Conservation (phyloP, 23 red algal species). For the Chondrus crispus region DNA sequence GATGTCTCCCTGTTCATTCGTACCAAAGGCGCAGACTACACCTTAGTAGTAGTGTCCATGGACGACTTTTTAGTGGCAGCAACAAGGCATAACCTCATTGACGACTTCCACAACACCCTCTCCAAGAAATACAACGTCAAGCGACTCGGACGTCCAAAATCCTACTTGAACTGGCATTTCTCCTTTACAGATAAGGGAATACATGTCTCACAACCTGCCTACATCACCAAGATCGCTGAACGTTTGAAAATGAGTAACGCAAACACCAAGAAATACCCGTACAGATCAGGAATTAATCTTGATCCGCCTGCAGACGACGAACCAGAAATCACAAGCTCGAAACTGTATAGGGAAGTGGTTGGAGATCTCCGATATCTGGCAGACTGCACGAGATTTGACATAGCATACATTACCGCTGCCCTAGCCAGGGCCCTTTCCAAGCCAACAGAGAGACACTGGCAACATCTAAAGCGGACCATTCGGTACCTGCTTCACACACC, state of each 20-base stretch:
- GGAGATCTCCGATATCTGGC: conserved; percentile 1
- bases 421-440: neutral
- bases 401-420: neutral
- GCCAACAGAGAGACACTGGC: neutral
- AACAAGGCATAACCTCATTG: neutral
- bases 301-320: neutral
- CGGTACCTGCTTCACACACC: neutral
- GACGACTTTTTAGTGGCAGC: neutral
- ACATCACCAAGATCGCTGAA: neutral
- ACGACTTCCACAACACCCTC: neutral
- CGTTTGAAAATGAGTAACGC: neutral
- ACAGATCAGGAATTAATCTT: neutral
- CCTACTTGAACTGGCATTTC: neutral
- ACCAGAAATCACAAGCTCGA: neutral
- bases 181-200: neutral
- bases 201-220: neutral
- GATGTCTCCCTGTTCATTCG: no score
- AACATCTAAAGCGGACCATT: neutral
- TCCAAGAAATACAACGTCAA: neutral
- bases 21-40: neutral
- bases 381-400: conserved; percentile 26
- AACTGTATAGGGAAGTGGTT: neutral
- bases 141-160: neutral
- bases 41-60: neutral
- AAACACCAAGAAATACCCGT: no score